Evolutionary conservation across 179 eudicot species (phyloP), one percentile per base, ranked within the genome.

Genomic region (Silene noctiflora): DNA sequence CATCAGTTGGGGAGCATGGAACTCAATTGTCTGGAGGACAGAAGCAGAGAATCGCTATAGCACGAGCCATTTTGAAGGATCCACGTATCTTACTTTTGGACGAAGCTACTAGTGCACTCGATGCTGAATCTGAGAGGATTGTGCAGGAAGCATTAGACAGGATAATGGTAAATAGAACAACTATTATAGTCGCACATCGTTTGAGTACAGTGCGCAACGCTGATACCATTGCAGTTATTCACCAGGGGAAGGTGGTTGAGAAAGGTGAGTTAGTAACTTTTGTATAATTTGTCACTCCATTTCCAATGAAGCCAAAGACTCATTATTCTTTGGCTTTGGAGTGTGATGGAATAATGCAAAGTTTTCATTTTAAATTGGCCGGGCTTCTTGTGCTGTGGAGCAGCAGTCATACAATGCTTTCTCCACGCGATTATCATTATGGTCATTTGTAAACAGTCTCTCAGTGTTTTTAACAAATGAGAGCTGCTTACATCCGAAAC

Each of bases 81-180:
- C 97, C 97, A 4, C 74, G 89, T 31, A 89, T 92, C 61, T 81
- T 92, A 35, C 91, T 90, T 67, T 78, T 92, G 56, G 95, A 92
- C 73, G 97, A 92, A 84, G 97, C 97, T 22, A 90, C 97, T 16
- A 90, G 97, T 85, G 97, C 97, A 6, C 91, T 92, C 24, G 97
- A 92, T 83, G 90, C 91, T 55, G 95, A 88, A 80, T 92, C 95
- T 10, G 95, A 92, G 85, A 87, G 86, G 78, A 44, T 90, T 42
- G 93, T 92, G 29, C 97, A 92, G 68, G 97, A 92, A 77, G 97
- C 93, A 29, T 73, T 92, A 21, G 95, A 92, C 63, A 86, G 87
- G 75, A 81, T 92, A 20, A 92, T 89, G 97, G 85, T 87, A 55
- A 88, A 88, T 71, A 78, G 91, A 76, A 90, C 97, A 31, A 90